Conservation (phyloP, 495 filamentous ascomycete genomes). For the Hyphodiscus hymeniophilus region DNA sequence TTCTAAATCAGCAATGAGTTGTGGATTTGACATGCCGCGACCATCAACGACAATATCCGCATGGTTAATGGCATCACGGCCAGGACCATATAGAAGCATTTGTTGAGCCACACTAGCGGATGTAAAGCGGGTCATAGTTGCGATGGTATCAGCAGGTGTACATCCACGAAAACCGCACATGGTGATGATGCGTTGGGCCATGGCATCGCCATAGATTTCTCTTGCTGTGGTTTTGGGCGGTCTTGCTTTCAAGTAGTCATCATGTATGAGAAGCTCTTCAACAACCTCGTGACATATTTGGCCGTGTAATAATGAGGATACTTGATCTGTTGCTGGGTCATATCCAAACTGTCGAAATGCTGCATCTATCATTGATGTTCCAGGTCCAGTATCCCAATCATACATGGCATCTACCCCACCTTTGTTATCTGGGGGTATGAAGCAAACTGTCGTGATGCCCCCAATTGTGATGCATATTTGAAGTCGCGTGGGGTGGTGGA, state of each 20-base stretch:
- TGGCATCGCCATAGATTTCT: constrained; percentile 22
- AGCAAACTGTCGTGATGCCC: constrained; percentile 21
- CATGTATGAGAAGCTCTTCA: constrained; percentile 15
- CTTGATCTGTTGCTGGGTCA: constrained; percentile 20
- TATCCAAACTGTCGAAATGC: constrained; percentile 20
- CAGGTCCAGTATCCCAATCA: constrained; percentile 25
- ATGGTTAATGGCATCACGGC: constrained; percentile 22
- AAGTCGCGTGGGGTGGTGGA: constrained; percentile 23
- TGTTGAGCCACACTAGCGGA: constrained; percentile 23
- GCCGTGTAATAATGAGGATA: constrained; percentile 12
- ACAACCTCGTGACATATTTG: constrained; percentile 22
- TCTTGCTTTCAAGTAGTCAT: constrained; percentile 16
- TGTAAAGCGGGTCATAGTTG: constrained; percentile 22
- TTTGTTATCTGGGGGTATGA: constrained; percentile 19
- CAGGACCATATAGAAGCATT: constrained; percentile 22
- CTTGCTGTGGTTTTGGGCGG: constrained; percentile 24
- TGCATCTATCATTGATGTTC: constrained; percentile 21
- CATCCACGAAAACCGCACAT: constrained; percentile 20
- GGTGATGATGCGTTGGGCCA: constrained; percentile 15
- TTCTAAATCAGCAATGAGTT: constrained; percentile 20
- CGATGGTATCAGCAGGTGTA: constrained; percentile 20
- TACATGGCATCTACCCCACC: constrained; percentile 25
- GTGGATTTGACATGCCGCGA: constrained; percentile 21
- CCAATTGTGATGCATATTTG: constrained; percentile 24
- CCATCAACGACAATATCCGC: constrained; percentile 23